A percentile compares a stretch with the other conserved stretches of the same genome.
Evolutionary conservation across 768 basidiomycete genomes (phyloP).

Genomic region (Termitomyces heimii): DNA sequence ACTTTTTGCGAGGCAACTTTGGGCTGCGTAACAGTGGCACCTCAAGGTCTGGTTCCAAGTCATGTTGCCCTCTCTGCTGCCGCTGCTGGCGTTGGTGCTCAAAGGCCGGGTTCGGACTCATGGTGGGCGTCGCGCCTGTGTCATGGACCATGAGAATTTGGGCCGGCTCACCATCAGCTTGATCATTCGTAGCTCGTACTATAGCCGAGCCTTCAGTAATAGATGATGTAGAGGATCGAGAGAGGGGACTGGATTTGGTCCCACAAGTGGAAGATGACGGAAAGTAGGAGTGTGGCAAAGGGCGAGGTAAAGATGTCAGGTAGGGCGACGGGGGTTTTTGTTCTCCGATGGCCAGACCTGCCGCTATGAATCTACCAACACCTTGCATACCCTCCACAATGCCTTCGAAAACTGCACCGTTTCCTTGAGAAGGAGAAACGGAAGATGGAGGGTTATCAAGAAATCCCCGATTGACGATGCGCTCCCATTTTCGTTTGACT

Average conservation of each 20-base stretch:
- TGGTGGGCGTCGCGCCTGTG: slow-evolving; percentile 43
- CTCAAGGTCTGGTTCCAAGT: not conserved
- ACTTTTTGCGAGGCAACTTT: slow-evolving; percentile 18
- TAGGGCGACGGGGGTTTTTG: slow-evolving; percentile 14
- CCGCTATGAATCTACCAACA: slow-evolving; percentile 49
- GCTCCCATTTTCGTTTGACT: slow-evolving; percentile 85
- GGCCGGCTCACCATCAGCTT: slow-evolving; percentile 16
- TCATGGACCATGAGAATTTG: slow-evolving; percentile 39
- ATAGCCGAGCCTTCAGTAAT: slow-evolving; percentile 25
- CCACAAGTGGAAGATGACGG: slow-evolving; percentile 11
- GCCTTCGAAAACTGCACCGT: slow-evolving; percentile 44
- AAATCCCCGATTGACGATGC: slow-evolving; percentile 64
- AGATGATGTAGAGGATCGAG: slow-evolving; percentile 43
- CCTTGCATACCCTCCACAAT: slow-evolving; percentile 63
- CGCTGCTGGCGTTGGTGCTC: slow-evolving; percentile 20
- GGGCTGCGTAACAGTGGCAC: slow-evolving; percentile 8
- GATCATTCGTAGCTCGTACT: slow-evolving; percentile 1
- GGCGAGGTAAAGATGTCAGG: not conserved
- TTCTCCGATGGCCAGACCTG: slow-evolving; percentile 28
- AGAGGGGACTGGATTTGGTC: slow-evolving; percentile 28
- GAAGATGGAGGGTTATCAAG: slow-evolving; percentile 9
- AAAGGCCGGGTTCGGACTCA: slow-evolving; percentile 45
- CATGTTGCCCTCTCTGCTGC: slow-evolving; percentile 8
- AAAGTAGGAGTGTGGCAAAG: slow-evolving; percentile 6
- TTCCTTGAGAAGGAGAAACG: slow-evolving; percentile 19